Conservation (phyloP, 2,329 filamentous ascomycete genomes). For the Cyanodermella asteris region DNA sequence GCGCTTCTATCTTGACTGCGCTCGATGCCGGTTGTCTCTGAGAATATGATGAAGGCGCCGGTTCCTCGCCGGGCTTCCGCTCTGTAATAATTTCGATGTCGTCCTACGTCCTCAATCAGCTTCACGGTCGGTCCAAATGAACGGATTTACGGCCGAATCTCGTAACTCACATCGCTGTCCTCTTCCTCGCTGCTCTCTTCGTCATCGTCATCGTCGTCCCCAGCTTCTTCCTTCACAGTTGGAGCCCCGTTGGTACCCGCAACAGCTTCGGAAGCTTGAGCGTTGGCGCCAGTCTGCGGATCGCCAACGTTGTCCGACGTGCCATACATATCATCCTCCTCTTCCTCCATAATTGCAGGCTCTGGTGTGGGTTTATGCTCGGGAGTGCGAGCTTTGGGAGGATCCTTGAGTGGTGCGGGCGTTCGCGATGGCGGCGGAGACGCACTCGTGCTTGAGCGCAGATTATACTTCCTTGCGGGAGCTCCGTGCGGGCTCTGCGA, state of each 20-base stretch:
- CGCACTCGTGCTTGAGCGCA: too few relatives aligned
- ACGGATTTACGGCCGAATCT: too few relatives aligned
- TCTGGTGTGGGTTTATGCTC: too few relatives aligned
- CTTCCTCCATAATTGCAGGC: too few relatives aligned
- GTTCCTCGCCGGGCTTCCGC: conserved; percentile 17
- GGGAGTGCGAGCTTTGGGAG: too few relatives aligned
- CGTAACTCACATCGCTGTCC: conserved; percentile 19
- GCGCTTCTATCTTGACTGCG: too few relatives aligned
- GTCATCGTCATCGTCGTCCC: conserved; percentile 15
- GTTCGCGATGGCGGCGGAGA: too few relatives aligned
- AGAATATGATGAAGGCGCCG: conserved; percentile 15
- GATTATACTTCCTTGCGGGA: too few relatives aligned
- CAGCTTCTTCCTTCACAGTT: conserved; percentile 9
- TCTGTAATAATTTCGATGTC: conserved; percentile 32
- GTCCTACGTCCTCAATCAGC: background rate
- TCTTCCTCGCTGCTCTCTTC: conserved; percentile 15
- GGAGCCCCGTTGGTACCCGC: conserved; percentile 10
- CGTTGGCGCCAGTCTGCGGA: background rate
- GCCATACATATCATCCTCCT: conserved; percentile 25
- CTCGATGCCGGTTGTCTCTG: too few relatives aligned
- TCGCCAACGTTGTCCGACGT: conserved; percentile 15
- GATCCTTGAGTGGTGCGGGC: too few relatives aligned
- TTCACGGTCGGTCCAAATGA: too few relatives aligned
- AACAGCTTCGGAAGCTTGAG: conserved; percentile 7
- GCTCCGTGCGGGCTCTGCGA: too few relatives aligned